A percentile compares a stretch with the other conserved stretches of the same genome.
Conservation (phyloP, 495 filamentous ascomycete species). For the Pyrenula massariospora region DNA sequence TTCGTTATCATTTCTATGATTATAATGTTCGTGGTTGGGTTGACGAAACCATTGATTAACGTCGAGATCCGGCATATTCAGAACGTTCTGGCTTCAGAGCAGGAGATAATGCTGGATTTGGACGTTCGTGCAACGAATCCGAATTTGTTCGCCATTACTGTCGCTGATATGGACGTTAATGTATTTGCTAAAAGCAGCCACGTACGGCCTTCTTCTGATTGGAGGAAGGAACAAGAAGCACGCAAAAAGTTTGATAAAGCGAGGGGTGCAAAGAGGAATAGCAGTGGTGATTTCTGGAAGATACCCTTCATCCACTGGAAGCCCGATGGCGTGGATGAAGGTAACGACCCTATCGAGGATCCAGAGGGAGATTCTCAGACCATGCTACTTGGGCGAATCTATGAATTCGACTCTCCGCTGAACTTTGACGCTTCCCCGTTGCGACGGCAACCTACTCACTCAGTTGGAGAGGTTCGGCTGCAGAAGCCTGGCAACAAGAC, state of each 20-base stretch:
- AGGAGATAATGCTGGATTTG: constrained; percentile 92
- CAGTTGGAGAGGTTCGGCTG: constrained; percentile 73
- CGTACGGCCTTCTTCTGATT: constrained; percentile 44
- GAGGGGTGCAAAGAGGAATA: constrained; percentile 1
- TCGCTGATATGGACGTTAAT: constrained; percentile 76
- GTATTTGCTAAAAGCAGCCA: constrained; percentile 88
- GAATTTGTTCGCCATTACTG: constrained; percentile 74
- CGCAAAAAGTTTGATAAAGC: background rate
- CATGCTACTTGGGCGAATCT: constrained; percentile 82
- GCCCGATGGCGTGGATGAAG: constrained; percentile 44
- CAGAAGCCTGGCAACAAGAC: constrained; percentile 80
- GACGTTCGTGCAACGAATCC: constrained; percentile 83
- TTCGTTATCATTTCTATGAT: constrained; percentile 52
- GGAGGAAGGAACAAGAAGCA: background rate
- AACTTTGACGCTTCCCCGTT: constrained; percentile 83
- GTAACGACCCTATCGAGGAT: constrained; percentile 60
- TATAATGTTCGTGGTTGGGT: constrained; percentile 77
- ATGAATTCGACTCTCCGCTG: constrained; percentile 74
- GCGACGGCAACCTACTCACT: constrained; percentile 48
- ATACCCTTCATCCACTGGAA: background rate
- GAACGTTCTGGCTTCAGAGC: constrained; percentile 84
- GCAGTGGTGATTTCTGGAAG: background rate
- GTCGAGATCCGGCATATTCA: constrained; percentile 66
- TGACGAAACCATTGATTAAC: constrained; percentile 74
- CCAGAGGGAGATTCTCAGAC: constrained; percentile 58